Conservation (phyloP, 805 yeast species). For the Maudiozyma pseudohumilis region DNA sequence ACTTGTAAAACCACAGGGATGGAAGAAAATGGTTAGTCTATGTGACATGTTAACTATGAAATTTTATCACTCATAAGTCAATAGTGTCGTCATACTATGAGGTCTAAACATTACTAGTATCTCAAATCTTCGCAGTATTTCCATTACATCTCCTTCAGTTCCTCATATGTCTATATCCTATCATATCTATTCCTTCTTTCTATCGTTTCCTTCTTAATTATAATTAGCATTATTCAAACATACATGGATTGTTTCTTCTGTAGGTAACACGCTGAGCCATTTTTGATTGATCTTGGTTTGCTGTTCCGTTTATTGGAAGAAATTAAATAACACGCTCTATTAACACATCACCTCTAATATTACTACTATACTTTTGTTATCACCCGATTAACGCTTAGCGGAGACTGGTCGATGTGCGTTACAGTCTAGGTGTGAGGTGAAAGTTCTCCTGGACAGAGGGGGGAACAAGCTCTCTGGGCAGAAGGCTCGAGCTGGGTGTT, state of each 20-base stretch:
- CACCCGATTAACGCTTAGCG: not conserved
- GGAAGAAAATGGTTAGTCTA: too few species aligned
- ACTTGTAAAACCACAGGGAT: too few species aligned
- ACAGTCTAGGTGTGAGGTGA: slow-evolving; percentile 1
- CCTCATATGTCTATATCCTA: not conserved
- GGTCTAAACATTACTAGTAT: too few species aligned
- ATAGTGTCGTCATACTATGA: too few species aligned
- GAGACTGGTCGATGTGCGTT: not conserved
- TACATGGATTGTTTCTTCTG: slow-evolving; percentile 99
- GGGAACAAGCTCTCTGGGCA: too few species aligned
- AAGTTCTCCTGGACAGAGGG: too few species aligned
- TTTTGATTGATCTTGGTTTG: slow-evolving; percentile 27
- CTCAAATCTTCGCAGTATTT: too few species aligned
- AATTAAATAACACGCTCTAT: not conserved
- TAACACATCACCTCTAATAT: not conserved
- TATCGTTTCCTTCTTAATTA: not conserved
- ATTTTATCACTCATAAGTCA: too few species aligned
- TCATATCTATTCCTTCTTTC: not conserved
- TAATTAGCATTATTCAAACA: slow-evolving; percentile 33
- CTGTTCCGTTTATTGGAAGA: slow-evolving; percentile 1
- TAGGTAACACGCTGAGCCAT: slow-evolving; percentile 99
- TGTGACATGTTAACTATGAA: too few species aligned
- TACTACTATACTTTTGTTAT: not conserved
- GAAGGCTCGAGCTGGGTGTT: too few species aligned
- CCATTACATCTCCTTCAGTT: too few species aligned